These are phyloP conservation scores for Hamamelis virginiana DNA, from an alignment of 164 flowering plant genomes.

Conservation along the genomic window DNA sequence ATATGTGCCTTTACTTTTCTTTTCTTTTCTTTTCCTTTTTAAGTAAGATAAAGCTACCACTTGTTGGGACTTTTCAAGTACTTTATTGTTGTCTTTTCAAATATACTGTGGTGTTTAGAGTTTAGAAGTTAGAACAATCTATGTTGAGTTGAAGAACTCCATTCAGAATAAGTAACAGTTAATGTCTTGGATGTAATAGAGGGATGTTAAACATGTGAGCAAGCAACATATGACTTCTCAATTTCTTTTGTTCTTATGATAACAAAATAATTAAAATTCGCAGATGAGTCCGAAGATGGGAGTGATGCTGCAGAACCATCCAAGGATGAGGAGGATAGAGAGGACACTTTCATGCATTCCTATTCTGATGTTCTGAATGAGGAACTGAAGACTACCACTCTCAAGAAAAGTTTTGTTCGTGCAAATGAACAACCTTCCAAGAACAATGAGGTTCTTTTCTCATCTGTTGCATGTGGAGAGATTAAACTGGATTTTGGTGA, in stretches of 20 bases:
- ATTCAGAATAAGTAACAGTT: background rate
- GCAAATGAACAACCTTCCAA: constrained; percentile 49
- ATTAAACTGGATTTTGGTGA: background rate
- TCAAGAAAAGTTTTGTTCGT: constrained; percentile 67
- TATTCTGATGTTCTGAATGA: constrained; percentile 69
- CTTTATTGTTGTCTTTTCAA: too few relatives aligned
- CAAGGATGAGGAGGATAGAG: constrained; percentile 38
- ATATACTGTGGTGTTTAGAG: too few relatives aligned
- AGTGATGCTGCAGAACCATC: constrained; percentile 37
- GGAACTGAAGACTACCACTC: constrained; percentile 63
- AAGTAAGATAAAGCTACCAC: too few relatives aligned
- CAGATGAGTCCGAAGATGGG: constrained; percentile 74
- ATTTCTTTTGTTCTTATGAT: background rate
- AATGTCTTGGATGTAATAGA: background rate
- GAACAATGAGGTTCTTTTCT: constrained; percentile 37
- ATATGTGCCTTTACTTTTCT: too few relatives aligned
- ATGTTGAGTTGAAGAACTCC: background rate
- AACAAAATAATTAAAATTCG: constrained; percentile 6
- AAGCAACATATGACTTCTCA: background rate
- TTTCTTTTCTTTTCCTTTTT: too few relatives aligned
- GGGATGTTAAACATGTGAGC: too few relatives aligned
- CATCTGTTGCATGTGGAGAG: background rate
- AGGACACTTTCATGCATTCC: constrained; percentile 60
- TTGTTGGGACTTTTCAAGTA: too few relatives aligned
- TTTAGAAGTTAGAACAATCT: background rate